Evolutionary conservation across 768 basidiomycete genomes (phyloP).

Genomic region (Trametes sanguinea): DNA sequence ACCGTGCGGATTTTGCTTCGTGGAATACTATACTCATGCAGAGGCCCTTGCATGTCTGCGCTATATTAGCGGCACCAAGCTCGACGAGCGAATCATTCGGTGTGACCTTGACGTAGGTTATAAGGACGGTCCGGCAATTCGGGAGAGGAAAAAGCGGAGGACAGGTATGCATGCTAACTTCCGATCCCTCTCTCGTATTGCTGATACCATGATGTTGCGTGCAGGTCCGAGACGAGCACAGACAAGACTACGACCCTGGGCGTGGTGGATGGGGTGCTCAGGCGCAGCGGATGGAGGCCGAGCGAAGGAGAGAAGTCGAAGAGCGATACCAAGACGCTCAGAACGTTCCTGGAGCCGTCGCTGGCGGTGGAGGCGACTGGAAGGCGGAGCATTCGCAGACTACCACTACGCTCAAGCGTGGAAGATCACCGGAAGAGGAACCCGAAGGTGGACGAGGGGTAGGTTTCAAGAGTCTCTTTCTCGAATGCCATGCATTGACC

Average conservation of each 20-base stretch:
- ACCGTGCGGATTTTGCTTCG: slow-evolving; percentile 94
- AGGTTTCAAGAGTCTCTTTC: slow-evolving; percentile 30
- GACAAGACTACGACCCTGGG: slow-evolving; percentile 96
- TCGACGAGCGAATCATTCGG: slow-evolving; percentile 97
- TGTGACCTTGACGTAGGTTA: slow-evolving; percentile 98
- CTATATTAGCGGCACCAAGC: slow-evolving; percentile 96
- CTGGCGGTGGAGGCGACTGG: slow-evolving; percentile 86
- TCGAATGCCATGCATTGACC: not conserved
- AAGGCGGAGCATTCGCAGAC: slow-evolving; percentile 54
- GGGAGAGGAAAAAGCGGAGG: slow-evolving; percentile 97
- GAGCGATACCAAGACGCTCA: slow-evolving; percentile 83
- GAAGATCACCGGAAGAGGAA: slow-evolving; percentile 78
- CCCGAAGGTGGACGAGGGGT: slow-evolving; percentile 60
- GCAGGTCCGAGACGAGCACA: slow-evolving; percentile 87
- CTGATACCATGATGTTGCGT: slow-evolving; percentile 12
- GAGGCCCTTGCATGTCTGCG: slow-evolving; percentile 93
- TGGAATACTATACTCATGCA: slow-evolving; percentile 92
- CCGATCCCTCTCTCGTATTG: not conserved
- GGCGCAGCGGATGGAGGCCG: slow-evolving; percentile 70
- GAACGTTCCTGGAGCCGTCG: slow-evolving; percentile 79
- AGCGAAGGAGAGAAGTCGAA: slow-evolving; percentile 79
- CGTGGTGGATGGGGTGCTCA: slow-evolving; percentile 95
- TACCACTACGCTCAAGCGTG: slow-evolving; percentile 58
- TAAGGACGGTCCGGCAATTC: slow-evolving; percentile 94
- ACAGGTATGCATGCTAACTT: slow-evolving; percentile 49